phyloP scores from a whole-genome alignment of 768 basidiomycete genomes.

The Myochromella boudieri region DNA sequence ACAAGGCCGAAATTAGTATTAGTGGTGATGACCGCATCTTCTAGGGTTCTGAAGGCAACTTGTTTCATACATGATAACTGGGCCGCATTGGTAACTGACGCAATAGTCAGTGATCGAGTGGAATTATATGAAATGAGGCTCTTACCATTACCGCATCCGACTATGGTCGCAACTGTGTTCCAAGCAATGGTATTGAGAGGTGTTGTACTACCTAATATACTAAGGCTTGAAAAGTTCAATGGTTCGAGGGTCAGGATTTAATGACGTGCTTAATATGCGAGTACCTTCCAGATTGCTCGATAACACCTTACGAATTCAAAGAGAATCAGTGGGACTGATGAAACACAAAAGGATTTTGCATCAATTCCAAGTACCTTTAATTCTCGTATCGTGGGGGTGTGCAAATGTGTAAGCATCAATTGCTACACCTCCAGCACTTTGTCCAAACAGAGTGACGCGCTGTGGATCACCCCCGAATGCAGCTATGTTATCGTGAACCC shows the following conservation, averaged over 20 bases:
- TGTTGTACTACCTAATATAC: neutral
- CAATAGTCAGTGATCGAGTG: constrained; percentile 7
- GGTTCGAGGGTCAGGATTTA: no score
- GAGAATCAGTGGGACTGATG: neutral
- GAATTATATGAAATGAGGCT: neutral
- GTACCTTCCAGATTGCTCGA: constrained; percentile 37
- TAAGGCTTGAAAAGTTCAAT: neutral
- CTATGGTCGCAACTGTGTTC: constrained; percentile 28
- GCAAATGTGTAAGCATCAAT: constrained; percentile 34
- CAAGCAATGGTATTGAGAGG: constrained; percentile 26
- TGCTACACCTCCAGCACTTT: constrained; percentile 35
- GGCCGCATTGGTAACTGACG: constrained; percentile 22
- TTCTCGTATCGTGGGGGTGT: constrained; percentile 31
- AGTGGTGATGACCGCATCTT: constrained; percentile 30
- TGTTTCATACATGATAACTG: constrained; percentile 38
- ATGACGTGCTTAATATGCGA: neutral
- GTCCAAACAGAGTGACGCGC: constrained; percentile 35
- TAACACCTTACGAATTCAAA: constrained; percentile 28
- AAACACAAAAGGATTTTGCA: neutral
- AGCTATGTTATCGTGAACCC: constrained; percentile 49
- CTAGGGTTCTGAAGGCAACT: constrained; percentile 27
- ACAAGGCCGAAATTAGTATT: constrained; percentile 27
- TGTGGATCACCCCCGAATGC: constrained; percentile 41
- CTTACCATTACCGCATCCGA: constrained; percentile 36
- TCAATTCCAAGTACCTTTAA: constrained; percentile 12